Percentiles rank a stretch among this genome's conserved stretches.
Evolutionary conservation across 345 rosid species (phyloP).

Genomic region (Euphorbia lathyris): DNA sequence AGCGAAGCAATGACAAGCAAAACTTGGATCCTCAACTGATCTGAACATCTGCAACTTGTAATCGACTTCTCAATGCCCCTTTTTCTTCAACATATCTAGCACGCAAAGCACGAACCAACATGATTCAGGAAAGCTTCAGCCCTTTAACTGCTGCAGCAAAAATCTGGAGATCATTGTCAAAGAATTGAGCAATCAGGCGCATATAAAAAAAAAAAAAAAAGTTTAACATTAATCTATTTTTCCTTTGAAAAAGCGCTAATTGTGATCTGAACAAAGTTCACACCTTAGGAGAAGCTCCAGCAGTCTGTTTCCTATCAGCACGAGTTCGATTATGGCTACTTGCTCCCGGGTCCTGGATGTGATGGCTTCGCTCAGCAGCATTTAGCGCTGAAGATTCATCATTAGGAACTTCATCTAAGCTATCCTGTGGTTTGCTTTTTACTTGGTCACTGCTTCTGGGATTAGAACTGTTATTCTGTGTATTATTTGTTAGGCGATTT

Average conservation of each 20-base stretch:
- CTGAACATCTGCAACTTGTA: background rate
- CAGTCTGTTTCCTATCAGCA: conserved; percentile 22
- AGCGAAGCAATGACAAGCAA: too few relatives aligned
- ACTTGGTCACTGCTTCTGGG: conserved; percentile 20
- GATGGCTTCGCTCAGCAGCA: background rate
- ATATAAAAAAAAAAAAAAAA: too few relatives aligned
- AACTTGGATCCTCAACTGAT: too few relatives aligned
- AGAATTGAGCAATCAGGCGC: too few relatives aligned
- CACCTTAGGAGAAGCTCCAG: conserved; percentile 38
- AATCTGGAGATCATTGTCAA: conserved; percentile 27
- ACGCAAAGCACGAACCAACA: too few relatives aligned
- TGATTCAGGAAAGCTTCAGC: conserved; percentile 28
- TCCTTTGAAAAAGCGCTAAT: background rate
- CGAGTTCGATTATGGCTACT: conserved; percentile 21
- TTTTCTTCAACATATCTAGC: background rate
- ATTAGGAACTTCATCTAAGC: conserved; percentile 21
- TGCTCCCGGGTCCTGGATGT: background rate
- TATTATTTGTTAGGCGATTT: conserved; percentile 4
- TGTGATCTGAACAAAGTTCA: background rate
- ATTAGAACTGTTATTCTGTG: conserved; percentile 11
- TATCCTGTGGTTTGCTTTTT: conserved; percentile 19
- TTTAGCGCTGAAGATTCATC: background rate
- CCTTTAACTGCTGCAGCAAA: conserved; percentile 47
- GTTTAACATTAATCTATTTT: too few relatives aligned
- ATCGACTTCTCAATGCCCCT: background rate